Conservation (phyloP, 192 early-diverging fungal species). For the Coemansia sp. region DNA sequence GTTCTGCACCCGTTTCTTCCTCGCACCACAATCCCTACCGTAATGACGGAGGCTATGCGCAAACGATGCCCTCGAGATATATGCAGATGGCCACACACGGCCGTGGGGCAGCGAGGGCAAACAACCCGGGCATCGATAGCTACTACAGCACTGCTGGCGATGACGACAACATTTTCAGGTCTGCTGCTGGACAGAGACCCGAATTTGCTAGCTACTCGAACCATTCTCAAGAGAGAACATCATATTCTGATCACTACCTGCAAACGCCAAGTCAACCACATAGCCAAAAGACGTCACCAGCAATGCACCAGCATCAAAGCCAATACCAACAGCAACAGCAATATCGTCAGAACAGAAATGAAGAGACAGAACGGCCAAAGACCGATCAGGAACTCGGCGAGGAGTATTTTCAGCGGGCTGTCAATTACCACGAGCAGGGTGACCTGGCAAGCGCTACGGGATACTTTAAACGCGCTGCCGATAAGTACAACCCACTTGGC, state of each 20-base stretch:
- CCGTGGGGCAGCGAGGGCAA: constrained; percentile 10
- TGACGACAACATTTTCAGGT: constrained; percentile 21
- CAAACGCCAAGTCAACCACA: not conserved
- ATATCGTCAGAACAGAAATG: constrained; percentile 4
- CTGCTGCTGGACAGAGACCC: constrained; percentile 4
- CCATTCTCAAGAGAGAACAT: too few species aligned
- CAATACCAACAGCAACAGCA: not conserved
- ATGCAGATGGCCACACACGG: constrained; percentile 30
- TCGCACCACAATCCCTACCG: constrained; percentile 1
- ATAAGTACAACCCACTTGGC: constrained; percentile 61
- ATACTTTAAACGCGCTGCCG: constrained; percentile 68
- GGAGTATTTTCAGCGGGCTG: constrained; percentile 63
- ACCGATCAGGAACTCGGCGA: constrained; percentile 52
- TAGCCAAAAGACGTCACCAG: constrained; percentile 8
- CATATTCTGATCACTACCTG: not conserved
- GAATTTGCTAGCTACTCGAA: not conserved
- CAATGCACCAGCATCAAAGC: constrained; percentile 4
- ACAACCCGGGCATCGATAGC: constrained; percentile 25
- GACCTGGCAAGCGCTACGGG: constrained; percentile 69
- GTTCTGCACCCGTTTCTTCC: not conserved
- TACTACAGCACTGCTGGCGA: constrained; percentile 37
- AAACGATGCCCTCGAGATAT: constrained; percentile 34
- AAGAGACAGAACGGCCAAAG: constrained; percentile 4
- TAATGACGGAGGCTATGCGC: constrained; percentile 18
- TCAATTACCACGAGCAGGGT: constrained; percentile 66